Conservation (phyloP, 2,329 filamentous ascomycete species). For the Pseudogymnoascus sp. region DNA sequence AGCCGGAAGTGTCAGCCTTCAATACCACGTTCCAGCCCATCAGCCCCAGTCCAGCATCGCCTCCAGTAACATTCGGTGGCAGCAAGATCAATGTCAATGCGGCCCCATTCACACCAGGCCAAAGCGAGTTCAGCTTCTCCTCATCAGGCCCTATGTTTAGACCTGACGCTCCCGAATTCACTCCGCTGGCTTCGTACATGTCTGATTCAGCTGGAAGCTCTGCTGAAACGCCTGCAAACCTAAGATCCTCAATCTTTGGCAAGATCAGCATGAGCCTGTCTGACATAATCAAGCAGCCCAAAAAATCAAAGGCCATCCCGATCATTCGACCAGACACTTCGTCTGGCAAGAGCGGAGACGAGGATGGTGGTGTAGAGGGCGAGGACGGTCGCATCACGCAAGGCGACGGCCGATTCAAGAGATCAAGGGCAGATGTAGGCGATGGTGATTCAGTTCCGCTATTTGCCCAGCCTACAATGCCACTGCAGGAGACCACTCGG, state of each 20-base stretch:
- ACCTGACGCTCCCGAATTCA: constrained; percentile 70
- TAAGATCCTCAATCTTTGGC: constrained; percentile 54
- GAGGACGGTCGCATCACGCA: constrained; percentile 55
- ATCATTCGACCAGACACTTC: constrained; percentile 60
- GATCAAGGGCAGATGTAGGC: constrained; percentile 55
- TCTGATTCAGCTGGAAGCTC: constrained; percentile 41
- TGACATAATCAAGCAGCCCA: constrained; percentile 56
- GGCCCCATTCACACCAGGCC: constrained; percentile 61
- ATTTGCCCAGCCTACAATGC: constrained; percentile 53
- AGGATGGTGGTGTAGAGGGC: constrained; percentile 40
- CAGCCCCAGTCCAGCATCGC: constrained; percentile 25
- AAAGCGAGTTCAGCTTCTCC: constrained; percentile 61
- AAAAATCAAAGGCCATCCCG: constrained; percentile 75
- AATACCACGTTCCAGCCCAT: constrained; percentile 13
- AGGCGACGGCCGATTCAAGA: constrained; percentile 63
- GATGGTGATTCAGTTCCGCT: constrained; percentile 66
- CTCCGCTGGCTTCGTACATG: constrained; percentile 44
- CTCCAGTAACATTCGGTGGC: constrained; percentile 21
- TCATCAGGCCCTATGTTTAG: constrained; percentile 60
- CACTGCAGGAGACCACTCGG: constrained; percentile 26
- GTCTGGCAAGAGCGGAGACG: constrained; percentile 32
- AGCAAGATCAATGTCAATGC: constrained; percentile 57
- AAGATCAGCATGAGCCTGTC: constrained; percentile 56
- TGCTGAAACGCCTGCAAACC: constrained; percentile 27
- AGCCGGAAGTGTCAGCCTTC: constrained; percentile 33